Conservation (phyloP, 805 yeast genomes). For the Wickerhamiella azyma region DNA sequence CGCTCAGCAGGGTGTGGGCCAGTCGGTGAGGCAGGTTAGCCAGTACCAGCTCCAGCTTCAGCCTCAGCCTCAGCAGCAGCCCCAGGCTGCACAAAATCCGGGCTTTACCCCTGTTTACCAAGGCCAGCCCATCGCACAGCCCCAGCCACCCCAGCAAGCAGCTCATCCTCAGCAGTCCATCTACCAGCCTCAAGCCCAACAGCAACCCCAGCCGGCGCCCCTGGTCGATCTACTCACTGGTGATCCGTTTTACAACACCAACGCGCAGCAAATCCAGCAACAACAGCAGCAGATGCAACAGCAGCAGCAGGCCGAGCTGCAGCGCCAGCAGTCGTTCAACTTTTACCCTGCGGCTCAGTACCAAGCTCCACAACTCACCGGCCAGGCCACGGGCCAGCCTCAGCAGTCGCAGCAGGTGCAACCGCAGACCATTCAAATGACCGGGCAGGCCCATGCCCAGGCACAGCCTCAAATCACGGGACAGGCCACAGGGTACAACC, state of each 20-base stretch:
- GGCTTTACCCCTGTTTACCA: neutral
- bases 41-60: slow-evolving; percentile 14
- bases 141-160: too few species aligned
- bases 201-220: slow-evolving; percentile 4
- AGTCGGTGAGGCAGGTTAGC: slow-evolving; percentile 11
- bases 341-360: slow-evolving; percentile 1
- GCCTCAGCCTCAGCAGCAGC: slow-evolving; percentile 12
- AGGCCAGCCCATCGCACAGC: neutral
- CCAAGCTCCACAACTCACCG: neutral
- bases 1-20: too few species aligned
- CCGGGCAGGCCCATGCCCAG: neutral
- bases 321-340: slow-evolving; percentile 17
- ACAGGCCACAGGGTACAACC: neutral
- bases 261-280: slow-evolving; percentile 16
- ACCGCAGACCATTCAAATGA: neutral
- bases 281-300: slow-evolving; percentile 18
- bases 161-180: too few species aligned
- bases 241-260: slow-evolving; percentile 17
- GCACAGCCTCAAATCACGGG: neutral
- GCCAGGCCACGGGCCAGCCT: slow-evolving; percentile 5
- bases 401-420: neutral
- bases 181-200: neutral
- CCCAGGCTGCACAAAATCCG: neutral
- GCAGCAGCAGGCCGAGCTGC: slow-evolving; percentile 18
- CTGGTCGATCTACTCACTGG: slow-evolving; percentile 8